These are phyloP conservation scores for Leishmania tarentolae DNA, from an alignment of 208 protist genomes.

Conservation along the genomic window DNA sequence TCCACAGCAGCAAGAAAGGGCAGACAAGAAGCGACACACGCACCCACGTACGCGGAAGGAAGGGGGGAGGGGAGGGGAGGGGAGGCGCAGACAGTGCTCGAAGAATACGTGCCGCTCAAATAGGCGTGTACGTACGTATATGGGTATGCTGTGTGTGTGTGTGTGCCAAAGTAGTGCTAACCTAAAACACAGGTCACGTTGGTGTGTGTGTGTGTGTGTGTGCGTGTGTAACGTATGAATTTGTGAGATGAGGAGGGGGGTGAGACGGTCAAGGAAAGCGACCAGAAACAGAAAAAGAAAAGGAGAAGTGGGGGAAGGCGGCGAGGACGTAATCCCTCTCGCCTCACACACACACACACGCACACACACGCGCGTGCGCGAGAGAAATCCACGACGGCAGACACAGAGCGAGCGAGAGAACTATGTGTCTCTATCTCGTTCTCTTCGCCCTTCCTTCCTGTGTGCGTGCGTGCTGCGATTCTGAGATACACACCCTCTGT, in stretches of 20 bases:
- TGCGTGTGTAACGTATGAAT: neutral
- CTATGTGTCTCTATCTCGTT: too few relatives aligned
- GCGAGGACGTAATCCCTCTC: neutral
- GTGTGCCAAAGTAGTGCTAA: too few relatives aligned
- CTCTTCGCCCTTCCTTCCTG: neutral
- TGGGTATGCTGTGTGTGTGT: neutral
- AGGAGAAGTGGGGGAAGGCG: neutral
- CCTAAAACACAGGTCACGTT: too few relatives aligned
- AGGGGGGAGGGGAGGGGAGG: too few relatives aligned
- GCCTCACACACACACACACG: neutral
- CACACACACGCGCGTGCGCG: neutral
- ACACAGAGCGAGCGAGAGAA: neutral
- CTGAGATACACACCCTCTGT: slow-evolving; percentile 4
- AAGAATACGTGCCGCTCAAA: neutral
- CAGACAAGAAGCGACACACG: neutral
- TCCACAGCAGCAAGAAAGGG: neutral
- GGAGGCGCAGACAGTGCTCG: neutral
- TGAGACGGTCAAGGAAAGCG: neutral
- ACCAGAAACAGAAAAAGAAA: neutral
- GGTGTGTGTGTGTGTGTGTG: neutral
- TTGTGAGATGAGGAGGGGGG: neutral
- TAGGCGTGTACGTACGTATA: neutral
- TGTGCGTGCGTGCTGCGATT: slow-evolving; percentile 3
- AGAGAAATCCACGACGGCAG: neutral
- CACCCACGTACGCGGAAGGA: neutral